Base-by-base conservation (phyloP, 2,329 filamentous ascomycete species). In the Aspergillus calidoustus region DNA sequence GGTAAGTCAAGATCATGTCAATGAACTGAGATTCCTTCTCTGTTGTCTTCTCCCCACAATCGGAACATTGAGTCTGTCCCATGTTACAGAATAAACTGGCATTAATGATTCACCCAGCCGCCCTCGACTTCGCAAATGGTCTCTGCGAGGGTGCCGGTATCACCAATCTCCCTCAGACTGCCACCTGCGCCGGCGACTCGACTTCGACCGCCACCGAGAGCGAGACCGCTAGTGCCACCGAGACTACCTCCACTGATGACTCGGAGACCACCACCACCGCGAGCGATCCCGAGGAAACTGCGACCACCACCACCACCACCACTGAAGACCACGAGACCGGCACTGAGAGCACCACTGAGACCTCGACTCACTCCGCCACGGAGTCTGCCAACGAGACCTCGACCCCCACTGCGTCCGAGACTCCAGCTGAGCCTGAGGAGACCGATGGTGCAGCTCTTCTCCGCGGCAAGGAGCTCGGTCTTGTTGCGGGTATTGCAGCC, bases 81-180 rank as follows among this genome's bases (percentile, higher is more conserved):
- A 25, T 28, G 28, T 25, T 31, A n/a, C 5, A 34, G 28, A 53
- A 19, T 23, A 23, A 58, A 43, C 58, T 66, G 48, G 66, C 60
- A 54, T 53, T 17, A 25, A 48, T 54, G 23, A 51, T 30, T 50
- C 7, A n/a, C 25, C 7, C 52, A 80, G 77, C 68, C 28, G 73
- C 74, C 31, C 64, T 79, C 57, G 61, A 73, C 38, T 75, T 71
- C 62, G 76, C 78, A 54, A 68, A 74, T 56, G 67, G 71, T 22
- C 74, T 80, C 68, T 81, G 79, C 68, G 70, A 70, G 31, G 69
- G 71, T 38, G 77, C 69, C 11, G 77, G 77, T 31, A 71, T 79
- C 53, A 76, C 67, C 34, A 67, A 74, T 54, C 66, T 80, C 25
- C 77, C 77, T 59, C 60, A 67, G 53, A 61, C 68, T 34, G 72